Evolutionary conservation across 306 rosid genomes (phyloP).

Genomic region (barrel medic (Medicago truncatula)): DNA sequence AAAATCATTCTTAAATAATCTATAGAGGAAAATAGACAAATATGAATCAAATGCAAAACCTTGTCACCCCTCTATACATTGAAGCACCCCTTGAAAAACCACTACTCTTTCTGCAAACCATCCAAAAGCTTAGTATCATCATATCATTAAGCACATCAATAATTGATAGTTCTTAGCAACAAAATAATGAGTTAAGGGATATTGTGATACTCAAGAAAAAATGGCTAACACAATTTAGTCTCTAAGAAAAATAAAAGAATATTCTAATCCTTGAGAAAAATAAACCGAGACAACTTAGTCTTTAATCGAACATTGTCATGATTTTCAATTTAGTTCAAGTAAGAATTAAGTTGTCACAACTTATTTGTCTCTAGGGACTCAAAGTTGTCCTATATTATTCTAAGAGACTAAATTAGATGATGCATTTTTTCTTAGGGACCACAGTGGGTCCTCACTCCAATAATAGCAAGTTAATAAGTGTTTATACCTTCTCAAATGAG

Average conservation of each 20-base stretch:
- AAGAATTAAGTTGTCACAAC: background rate
- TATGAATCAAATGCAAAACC: slow-evolving; percentile 51
- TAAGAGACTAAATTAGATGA: background rate
- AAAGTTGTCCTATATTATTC: background rate
- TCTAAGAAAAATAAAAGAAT: background rate
- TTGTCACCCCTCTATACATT: slow-evolving; percentile 91
- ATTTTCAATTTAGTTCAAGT: background rate
- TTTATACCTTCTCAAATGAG: slow-evolving; percentile 83
- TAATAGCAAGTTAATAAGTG: background rate
- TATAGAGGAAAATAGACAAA: background rate
- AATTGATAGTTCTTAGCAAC: background rate
- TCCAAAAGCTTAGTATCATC: slow-evolving; percentile 8
- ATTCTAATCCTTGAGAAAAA: background rate
- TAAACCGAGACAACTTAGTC: background rate
- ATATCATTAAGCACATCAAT: slow-evolving; percentile 23
- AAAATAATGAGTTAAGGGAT: background rate
- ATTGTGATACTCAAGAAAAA: background rate
- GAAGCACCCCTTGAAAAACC: slow-evolving; percentile 99
- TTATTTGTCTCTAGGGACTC: background rate
- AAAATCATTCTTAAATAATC: background rate
- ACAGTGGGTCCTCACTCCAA: background rate
- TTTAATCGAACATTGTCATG: background rate
- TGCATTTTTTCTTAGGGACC: background rate
- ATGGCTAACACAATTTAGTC: background rate
- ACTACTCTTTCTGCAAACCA: slow-evolving; percentile 82